Conservation (phyloP, 2,329 filamentous ascomycete species). For the Curvularia verruculosa region DNA sequence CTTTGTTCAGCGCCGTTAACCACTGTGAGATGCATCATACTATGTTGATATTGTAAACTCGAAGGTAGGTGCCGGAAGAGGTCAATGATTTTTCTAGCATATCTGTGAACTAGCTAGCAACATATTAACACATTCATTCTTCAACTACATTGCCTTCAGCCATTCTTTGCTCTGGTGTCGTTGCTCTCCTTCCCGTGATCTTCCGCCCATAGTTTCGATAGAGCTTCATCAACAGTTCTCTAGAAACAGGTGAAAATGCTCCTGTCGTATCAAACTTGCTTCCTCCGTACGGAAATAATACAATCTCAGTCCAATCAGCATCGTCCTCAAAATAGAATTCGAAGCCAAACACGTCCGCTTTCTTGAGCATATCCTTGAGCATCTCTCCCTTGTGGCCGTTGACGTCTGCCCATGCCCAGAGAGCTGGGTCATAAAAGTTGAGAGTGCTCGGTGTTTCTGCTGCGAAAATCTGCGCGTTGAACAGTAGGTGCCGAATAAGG, state of each 20-base stretch:
- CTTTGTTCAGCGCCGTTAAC: not conserved
- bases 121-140: not conserved
- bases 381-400: slow-evolving; percentile 34
- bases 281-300: slow-evolving; percentile 44
- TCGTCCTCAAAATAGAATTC: slow-evolving; percentile 44
- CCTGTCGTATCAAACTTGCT: slow-evolving; percentile 41
- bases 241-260: slow-evolving; percentile 28
- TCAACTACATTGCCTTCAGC: slow-evolving; percentile 2
- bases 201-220: slow-evolving; percentile 44
- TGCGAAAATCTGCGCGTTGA: slow-evolving; percentile 44
- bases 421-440: slow-evolving; percentile 42
- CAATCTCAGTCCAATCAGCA: slow-evolving; percentile 35
- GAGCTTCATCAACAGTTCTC: slow-evolving; percentile 39
- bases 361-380: slow-evolving; percentile 41
- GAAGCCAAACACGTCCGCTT: slow-evolving; percentile 40
- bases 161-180: slow-evolving; percentile 4
- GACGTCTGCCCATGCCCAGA: slow-evolving; percentile 45
- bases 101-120: not conserved
- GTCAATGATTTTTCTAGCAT: not conserved
- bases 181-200: slow-evolving; percentile 31
- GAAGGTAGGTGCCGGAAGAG: not conserved
- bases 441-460: slow-evolving; percentile 23
- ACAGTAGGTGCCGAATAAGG: slow-evolving; percentile 41
- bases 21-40: not conserved
- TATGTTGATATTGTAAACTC: not conserved